Percentiles rank a stretch among this genome's conserved stretches.
phyloP scores from a whole-genome alignment of 2,329 filamentous ascomycete genomes.

The Dactylellina leptospora region DNA sequence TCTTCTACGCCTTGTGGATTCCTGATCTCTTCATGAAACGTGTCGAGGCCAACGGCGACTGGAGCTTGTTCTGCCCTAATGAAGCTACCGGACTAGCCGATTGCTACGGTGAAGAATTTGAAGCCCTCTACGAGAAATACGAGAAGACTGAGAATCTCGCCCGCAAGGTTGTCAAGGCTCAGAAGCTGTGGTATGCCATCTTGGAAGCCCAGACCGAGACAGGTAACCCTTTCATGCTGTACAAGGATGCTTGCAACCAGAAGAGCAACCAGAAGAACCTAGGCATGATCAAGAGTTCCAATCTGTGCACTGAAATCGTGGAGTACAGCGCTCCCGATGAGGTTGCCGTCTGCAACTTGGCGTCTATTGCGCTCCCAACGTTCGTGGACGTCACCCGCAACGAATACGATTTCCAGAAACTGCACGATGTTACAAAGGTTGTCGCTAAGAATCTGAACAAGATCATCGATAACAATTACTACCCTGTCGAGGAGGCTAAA shows the following conservation, averaged over 20 bases:
- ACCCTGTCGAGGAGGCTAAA: conserved; percentile 90
- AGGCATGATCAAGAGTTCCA: conserved; percentile 97
- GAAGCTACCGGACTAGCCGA: conserved; percentile 95
- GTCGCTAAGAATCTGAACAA: conserved; percentile 96
- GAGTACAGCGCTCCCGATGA: conserved; percentile 98
- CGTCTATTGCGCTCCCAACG: conserved; percentile 88
- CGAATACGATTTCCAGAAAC: conserved; percentile 92
- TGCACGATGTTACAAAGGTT: conserved; percentile 92
- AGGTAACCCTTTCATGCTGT: conserved; percentile 98
- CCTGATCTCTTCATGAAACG: conserved; percentile 99
- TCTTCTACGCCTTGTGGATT: conserved; percentile 98
- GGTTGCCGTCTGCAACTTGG: conserved; percentile 97
- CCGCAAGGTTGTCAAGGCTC: conserved; percentile 89
- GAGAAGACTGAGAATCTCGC: conserved; percentile 82
- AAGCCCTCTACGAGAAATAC: conserved; percentile 91
- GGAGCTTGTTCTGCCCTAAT: conserved; percentile 98
- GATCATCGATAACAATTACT: conserved; percentile 98
- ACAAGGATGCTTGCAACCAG: conserved; percentile 97
- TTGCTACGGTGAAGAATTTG: conserved; percentile 96
- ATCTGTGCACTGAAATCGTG: conserved; percentile 97
- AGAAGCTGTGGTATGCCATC: conserved; percentile 99
- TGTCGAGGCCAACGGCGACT: conserved; percentile 93
- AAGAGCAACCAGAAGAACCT: conserved; percentile 99
- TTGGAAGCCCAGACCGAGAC: conserved; percentile 98
- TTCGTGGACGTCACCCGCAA: conserved; percentile 87